Evolutionary conservation across 441 rosid genomes (phyloP), one percentile per base, ranked within the genome.

Genomic region (Pelargonium australe): DNA sequence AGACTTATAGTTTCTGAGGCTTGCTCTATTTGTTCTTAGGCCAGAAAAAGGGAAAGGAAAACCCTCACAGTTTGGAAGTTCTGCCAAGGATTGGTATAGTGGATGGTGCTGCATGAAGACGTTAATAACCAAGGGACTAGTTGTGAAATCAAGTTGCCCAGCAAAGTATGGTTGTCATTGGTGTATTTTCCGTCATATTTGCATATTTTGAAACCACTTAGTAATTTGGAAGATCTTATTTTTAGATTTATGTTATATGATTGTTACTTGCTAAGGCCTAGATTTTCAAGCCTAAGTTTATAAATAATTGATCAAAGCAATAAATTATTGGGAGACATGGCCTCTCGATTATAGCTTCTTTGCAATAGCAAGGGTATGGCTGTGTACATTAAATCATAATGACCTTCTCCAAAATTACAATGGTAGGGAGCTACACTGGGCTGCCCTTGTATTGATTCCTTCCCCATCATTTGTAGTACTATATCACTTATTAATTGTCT

Each of bases 61-160:
- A 71, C 75, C 89, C 62, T 73, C 81, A 57, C 85, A 87, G 60
- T 83, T 89, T 76, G 93, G 93, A 73, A 84, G 78, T 82, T 88
- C 97, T 71, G 57, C 85, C 63, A 88, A 86, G 79, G 96, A 88
- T 74, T 89, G 96, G 96, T 89, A 91, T 72, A 86, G 78, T 69
- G 97, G 97, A 77, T 93, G 98, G 98, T 91, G 75, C 78, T 91
- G 97, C 84, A 93, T 93, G 98, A 80, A 78, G 72, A 91, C 84
- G 23, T 81, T 91, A 83, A 82, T 91, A 77, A 75, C 78, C 1
- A 93, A 86, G 78, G 98, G 98, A 79, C 80, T 91, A 70, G 96
- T 89, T 63, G 91, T 85, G 74, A 93, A 87, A 82, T 89, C 95
- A 44, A 91, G 97, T 81, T 86, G 88, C 78, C 97, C 98, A 13